phyloP scores from a whole-genome alignment of 768 basidiomycete species.

The Phylloporus sp. region DNA sequence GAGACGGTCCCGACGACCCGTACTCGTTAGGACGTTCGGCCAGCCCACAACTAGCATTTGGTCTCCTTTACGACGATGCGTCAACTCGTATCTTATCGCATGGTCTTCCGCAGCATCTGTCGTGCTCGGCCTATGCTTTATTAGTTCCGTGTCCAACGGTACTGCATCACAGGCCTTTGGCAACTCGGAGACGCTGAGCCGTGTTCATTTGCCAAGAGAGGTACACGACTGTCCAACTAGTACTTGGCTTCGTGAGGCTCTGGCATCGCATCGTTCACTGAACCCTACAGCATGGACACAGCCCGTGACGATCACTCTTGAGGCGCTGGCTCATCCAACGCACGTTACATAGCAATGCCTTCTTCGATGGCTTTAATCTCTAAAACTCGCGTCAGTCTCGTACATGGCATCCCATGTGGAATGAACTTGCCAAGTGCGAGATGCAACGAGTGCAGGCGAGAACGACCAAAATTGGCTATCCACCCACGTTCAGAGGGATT shows the following conservation, averaged over 20 bases:
- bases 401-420: not conserved
- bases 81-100: too few relatives aligned
- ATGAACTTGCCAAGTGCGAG: conserved; percentile 26
- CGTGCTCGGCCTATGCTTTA: too few relatives aligned
- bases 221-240: not conserved
- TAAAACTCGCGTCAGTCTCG: conserved; percentile 7
- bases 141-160: too few relatives aligned
- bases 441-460: conserved; percentile 27
- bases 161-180: too few relatives aligned
- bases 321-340: not conserved
- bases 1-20: too few relatives aligned
- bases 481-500: not conserved
- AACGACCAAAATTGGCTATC: conserved; percentile 19
- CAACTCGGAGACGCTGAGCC: too few relatives aligned
- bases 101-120: too few relatives aligned
- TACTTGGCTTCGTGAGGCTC: not conserved
- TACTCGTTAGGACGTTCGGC: too few relatives aligned
- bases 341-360: conserved; percentile 15
- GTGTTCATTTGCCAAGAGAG: not conserved
- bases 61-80: too few relatives aligned
- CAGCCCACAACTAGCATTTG: too few relatives aligned
- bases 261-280: not conserved
- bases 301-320: too few relatives aligned
- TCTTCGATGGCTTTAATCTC: conserved; percentile 31
- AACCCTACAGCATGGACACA: too few relatives aligned